Base-by-base conservation (phyloP, 2,329 filamentous ascomycete species). In the Penicillium sp. region DNA sequence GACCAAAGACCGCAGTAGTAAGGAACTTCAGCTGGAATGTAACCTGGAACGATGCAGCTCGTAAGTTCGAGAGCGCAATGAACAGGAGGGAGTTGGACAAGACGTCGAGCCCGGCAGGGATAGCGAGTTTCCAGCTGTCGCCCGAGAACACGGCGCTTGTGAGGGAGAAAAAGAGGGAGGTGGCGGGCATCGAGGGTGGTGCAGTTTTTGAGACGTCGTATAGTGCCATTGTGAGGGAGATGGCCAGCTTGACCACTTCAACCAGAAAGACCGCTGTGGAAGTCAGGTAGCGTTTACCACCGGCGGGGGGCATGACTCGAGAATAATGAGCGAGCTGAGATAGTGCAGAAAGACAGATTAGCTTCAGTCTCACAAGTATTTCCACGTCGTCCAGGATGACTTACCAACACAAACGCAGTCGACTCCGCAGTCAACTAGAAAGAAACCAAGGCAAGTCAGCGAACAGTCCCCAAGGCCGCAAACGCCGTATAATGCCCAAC, bases 1-100 rank as follows among this genome's bases (percentile, higher is more conserved):
- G 87, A 60, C 89, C 94, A 73, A 96, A 96, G 31, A 97, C 73
- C 2, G 94, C 92, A 0, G 91, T 94, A 2, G 90, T 90, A 59
- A 97, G 82, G 60, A 97, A 94, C 83, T 97, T 97, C 55, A 97
- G 80, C 75, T 99, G 93, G 71, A 94, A 96, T 27, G 94, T 85
- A 56, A 96, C 87, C 73, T 97, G 92, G 69, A 97, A 97, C 51
- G 93, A 91, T 5, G 94, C 91, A 0, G 93, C 89, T 66, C 96
- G 91, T 65, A 97, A 74, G 63, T 97, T 97, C 58, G 90, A 91
- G 12, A 97, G 85, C 1, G 91, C 93, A 50, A 95, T 83, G 68
- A 97, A 99, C 72, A 97, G 91, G 51, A 97, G 77, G n/a, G 89
- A 89, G 68, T 97, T 97, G 67, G 97, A 91, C 29, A 97, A 72